Conservation (phyloP, 495 filamentous ascomycete species). For the Neurospora sp. region DNA sequence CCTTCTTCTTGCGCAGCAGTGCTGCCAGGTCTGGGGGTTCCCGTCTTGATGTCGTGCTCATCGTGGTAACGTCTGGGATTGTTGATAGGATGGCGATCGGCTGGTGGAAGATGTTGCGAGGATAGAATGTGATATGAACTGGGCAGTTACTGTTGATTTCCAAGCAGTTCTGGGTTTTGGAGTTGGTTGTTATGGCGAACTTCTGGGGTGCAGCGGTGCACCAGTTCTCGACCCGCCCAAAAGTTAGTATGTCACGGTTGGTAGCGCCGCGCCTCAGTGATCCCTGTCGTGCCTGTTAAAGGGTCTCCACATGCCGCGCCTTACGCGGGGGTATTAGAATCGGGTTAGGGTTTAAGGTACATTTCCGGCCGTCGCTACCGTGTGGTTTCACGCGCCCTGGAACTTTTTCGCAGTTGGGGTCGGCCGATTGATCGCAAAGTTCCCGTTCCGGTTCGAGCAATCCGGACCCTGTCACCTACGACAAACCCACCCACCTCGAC, state of each 20-base stretch:
- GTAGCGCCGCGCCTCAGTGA: background rate
- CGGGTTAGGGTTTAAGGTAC: background rate
- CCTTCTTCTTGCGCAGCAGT: slow-evolving; percentile 37
- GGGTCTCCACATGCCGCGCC: background rate
- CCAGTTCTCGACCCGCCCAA: background rate
- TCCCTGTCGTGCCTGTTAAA: background rate
- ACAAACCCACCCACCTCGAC: background rate
- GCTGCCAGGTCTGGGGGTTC: slow-evolving; percentile 39
- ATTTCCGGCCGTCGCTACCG: background rate
- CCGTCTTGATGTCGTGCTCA: slow-evolving; percentile 16
- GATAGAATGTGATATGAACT: background rate
- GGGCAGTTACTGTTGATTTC: background rate
- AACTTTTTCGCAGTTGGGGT: slow-evolving; percentile 1
- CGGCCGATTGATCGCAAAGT: background rate
- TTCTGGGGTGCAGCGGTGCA: background rate
- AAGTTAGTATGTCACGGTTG: background rate
- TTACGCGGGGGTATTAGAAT: background rate
- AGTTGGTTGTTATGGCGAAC: background rate
- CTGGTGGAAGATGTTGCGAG: background rate
- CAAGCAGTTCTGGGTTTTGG: background rate
- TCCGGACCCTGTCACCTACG: background rate
- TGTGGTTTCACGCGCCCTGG: background rate
- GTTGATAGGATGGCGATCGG: background rate
- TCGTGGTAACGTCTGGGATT: background rate
- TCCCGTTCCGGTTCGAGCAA: background rate